phyloP scores from a whole-genome alignment of 2,329 filamentous ascomycete genomes.

The Pseudogymnoascus verrucosus region DNA sequence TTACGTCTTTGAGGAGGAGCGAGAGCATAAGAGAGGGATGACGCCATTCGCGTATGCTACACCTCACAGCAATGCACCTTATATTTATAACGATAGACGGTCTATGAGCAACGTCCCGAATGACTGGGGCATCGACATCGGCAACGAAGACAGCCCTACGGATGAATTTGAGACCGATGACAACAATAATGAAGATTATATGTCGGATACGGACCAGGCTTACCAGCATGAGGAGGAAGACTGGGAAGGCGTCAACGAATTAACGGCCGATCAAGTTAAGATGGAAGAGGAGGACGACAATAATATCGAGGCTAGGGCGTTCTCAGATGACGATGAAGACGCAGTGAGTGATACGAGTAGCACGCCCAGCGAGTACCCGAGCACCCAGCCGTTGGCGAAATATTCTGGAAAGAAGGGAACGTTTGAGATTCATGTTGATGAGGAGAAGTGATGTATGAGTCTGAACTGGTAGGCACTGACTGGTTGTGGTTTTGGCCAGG shows the following conservation, averaged over 20 bases:
- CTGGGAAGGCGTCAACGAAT: conserved; percentile 13
- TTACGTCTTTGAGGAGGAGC: conserved; percentile 20
- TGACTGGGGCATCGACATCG: conserved; percentile 12
- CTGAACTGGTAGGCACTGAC: not conserved
- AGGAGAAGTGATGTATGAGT: conserved; percentile 14
- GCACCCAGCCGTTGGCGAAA: conserved; percentile 32
- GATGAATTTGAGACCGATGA: conserved; percentile 22
- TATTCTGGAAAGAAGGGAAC: conserved; percentile 5
- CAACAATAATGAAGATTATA: conserved; percentile 23
- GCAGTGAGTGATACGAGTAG: conserved; percentile 36
- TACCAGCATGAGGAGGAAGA: conserved; percentile 25
- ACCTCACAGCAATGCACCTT: conserved; percentile 57
- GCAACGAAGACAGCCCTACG: conserved; percentile 16
- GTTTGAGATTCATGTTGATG: conserved; percentile 25
- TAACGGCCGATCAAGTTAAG: conserved; percentile 26
- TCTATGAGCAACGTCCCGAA: not conserved
- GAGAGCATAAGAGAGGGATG: conserved; percentile 33
- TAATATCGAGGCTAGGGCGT: conserved; percentile 18
- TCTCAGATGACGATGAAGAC: conserved; percentile 14
- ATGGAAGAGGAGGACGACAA: conserved; percentile 30
- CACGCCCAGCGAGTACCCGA: conserved; percentile 49
- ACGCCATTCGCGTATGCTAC: conserved; percentile 68
- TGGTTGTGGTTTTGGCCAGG: not conserved
- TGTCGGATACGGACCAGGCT: conserved; percentile 17
- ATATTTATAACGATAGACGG: conserved; percentile 12